Conservation (phyloP, 441 rosid genomes). For the Populus hybrid region DNA sequence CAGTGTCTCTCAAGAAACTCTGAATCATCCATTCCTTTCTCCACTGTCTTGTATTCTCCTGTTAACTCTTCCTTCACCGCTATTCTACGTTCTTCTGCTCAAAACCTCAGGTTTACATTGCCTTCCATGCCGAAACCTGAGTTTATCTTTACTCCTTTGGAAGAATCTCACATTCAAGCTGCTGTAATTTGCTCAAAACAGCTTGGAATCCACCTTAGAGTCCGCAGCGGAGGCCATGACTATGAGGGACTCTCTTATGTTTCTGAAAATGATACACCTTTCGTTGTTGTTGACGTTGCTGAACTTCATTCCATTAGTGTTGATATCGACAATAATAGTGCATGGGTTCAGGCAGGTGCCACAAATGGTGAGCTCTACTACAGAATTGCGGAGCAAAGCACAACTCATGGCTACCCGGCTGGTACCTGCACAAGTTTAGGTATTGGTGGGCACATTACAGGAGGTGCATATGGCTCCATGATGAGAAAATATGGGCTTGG, state of each 20-base stretch:
- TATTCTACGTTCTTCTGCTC: slow-evolving; percentile 53
- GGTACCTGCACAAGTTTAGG: no score
- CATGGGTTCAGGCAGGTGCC: no score
- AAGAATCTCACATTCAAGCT: slow-evolving; percentile 54
- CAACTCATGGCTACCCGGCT: no score
- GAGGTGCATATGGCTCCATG: slow-evolving; percentile 73
- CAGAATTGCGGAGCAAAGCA: no score
- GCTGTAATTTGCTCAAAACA: slow-evolving; percentile 46
- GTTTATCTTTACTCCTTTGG: slow-evolving; percentile 52
- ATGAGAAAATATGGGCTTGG: slow-evolving; percentile 71
- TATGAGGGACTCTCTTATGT: no score
- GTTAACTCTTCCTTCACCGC: slow-evolving; percentile 37
- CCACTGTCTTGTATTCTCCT: slow-evolving; percentile 34
- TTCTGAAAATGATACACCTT: no score
- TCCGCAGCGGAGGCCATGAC: slow-evolving; percentile 57
- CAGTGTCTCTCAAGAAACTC: slow-evolving; percentile 44
- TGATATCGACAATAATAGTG: no score
- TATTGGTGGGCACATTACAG: slow-evolving; percentile 4
- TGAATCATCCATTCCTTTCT: slow-evolving; percentile 27
- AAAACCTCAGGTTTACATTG: slow-evolving; percentile 48
- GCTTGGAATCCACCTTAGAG: slow-evolving; percentile 49
- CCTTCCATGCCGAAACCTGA: slow-evolving; percentile 51
- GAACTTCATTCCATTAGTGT: no score
- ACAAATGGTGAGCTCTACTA: no score
- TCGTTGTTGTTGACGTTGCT: no score